Conservation (phyloP, 208 protist species). For the Acanthamoeba healyi region DNA sequence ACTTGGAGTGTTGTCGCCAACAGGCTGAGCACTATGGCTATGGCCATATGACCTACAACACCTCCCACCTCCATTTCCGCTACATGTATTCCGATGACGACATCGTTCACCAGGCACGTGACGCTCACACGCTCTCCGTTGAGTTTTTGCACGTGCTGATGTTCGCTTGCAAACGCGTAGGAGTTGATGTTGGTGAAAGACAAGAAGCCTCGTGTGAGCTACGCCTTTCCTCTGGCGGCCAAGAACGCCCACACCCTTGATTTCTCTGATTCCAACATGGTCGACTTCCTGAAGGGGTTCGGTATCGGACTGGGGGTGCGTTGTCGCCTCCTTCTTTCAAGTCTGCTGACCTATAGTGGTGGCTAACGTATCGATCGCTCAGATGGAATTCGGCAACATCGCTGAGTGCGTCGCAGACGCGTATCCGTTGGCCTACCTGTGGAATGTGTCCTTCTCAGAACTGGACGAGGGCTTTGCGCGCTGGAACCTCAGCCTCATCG, state of each 20-base stretch:
- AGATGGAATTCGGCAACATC: conserved; percentile 65
- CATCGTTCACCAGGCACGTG: not conserved
- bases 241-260: not conserved
- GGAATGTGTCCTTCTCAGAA: not conserved
- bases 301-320: conserved; percentile 47
- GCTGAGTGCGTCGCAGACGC: conserved; percentile 41
- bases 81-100: conserved; percentile 46
- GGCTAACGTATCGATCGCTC: not conserved
- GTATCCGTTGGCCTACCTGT: conserved; percentile 65
- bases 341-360: not conserved
- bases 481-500: conserved; percentile 53
- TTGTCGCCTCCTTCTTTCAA: not conserved
- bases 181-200: not conserved
- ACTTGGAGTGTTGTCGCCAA: not conserved
- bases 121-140: too few species aligned
- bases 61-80: conserved; percentile 32
- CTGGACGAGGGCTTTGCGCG: conserved; percentile 47
- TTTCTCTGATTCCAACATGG: not conserved
- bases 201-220: not conserved
- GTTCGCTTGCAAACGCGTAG: too few species aligned
- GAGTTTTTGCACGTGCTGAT: too few species aligned
- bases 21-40: conserved; percentile 43
- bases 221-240: not conserved
- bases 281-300: conserved; percentile 64
- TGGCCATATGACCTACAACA: conserved; percentile 58